Evolutionary conservation across 805 yeast species (phyloP).

Genomic region (Spathaspora gorwiae): DNA sequence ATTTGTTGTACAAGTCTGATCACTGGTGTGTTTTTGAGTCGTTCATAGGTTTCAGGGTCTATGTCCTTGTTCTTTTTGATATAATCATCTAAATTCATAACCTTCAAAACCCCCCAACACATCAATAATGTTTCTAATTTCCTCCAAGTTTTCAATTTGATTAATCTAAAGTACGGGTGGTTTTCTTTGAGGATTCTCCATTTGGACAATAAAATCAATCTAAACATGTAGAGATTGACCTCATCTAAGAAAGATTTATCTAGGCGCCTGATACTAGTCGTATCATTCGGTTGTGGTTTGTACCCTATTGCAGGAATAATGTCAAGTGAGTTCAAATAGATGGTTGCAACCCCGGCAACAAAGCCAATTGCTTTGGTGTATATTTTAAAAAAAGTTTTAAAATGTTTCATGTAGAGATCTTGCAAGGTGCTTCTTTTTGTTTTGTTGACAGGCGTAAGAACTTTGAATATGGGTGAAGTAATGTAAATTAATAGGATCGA

Average conservation of each 20-base stretch:
- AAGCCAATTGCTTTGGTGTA: conserved; percentile 34
- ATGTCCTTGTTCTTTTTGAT: conserved; percentile 16
- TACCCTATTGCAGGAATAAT: conserved; percentile 18
- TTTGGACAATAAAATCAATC: conserved; percentile 33
- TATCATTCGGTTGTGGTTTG: conserved; percentile 4
- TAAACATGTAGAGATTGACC: conserved; percentile 28
- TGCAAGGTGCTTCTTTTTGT: conserved; percentile 1
- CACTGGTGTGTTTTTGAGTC: conserved; percentile 13
- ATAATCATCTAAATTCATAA: conserved; percentile 35
- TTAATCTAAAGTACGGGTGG: conserved; percentile 27
- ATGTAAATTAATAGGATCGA: conserved; percentile 30
- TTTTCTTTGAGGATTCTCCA: conserved; percentile 40
- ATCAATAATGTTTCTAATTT: conserved; percentile 27
- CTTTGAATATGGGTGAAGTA: conserved; percentile 27
- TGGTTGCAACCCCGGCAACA: conserved; percentile 24
- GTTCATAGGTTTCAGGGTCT: conserved; percentile 6
- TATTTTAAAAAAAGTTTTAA: conserved; percentile 26
- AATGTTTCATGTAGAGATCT: conserved; percentile 10
- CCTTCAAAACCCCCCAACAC: conserved; percentile 32
- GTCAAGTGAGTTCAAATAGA: conserved; percentile 19
- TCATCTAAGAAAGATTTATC: conserved; percentile 22
- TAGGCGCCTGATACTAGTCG: conserved; percentile 16
- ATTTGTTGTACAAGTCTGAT: conserved; percentile 15
- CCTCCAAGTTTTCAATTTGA: conserved; percentile 27
- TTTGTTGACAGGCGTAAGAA: conserved; percentile 3